Conservation (phyloP, 257 asterid genomes). For the Paulownia fortunei region DNA sequence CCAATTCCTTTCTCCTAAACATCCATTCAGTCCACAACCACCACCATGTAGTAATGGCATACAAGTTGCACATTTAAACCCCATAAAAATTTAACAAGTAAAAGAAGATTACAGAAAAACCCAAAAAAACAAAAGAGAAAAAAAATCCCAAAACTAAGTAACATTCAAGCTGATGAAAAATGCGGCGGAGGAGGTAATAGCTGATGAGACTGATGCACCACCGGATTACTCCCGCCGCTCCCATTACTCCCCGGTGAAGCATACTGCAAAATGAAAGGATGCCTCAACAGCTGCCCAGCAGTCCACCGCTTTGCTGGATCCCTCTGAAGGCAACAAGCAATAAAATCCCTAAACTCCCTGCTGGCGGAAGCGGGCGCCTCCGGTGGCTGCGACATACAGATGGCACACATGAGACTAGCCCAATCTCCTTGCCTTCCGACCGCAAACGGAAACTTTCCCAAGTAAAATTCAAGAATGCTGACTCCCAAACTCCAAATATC, state of each 20-base stretch:
- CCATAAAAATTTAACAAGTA: slow-evolving; percentile 25
- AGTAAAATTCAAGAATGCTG: slow-evolving; percentile 81
- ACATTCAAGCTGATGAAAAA: slow-evolving; percentile 57
- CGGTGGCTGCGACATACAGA: slow-evolving; percentile 91
- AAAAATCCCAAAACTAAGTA: slow-evolving; percentile 18
- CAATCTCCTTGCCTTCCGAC: slow-evolving; percentile 90
- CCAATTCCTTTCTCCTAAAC: slow-evolving; percentile 29
- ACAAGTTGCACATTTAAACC: slow-evolving; percentile 32
- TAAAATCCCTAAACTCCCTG: slow-evolving; percentile 68
- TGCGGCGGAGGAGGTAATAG: slow-evolving; percentile 74
- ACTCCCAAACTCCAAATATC: slow-evolving; percentile 96
- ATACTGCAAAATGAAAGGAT: slow-evolving; percentile 60
- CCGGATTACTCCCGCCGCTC: slow-evolving; percentile 31
- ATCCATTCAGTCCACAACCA: slow-evolving; percentile 25
- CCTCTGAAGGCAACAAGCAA: slow-evolving; percentile 64
- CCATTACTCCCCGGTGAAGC: slow-evolving; percentile 43
- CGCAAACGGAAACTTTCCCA: slow-evolving; percentile 76
- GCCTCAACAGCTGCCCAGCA: slow-evolving; percentile 54
- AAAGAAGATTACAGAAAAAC: slow-evolving; percentile 7
- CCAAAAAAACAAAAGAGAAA: not conserved
- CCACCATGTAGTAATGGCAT: slow-evolving; percentile 29
- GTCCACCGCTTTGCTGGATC: slow-evolving; percentile 62
- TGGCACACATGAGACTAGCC: slow-evolving; percentile 90
- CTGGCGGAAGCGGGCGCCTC: slow-evolving; percentile 76
- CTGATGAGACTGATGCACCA: slow-evolving; percentile 59